phyloP scores from a whole-genome alignment of 805 yeast genomes.

The Saturnispora ahearnii region DNA sequence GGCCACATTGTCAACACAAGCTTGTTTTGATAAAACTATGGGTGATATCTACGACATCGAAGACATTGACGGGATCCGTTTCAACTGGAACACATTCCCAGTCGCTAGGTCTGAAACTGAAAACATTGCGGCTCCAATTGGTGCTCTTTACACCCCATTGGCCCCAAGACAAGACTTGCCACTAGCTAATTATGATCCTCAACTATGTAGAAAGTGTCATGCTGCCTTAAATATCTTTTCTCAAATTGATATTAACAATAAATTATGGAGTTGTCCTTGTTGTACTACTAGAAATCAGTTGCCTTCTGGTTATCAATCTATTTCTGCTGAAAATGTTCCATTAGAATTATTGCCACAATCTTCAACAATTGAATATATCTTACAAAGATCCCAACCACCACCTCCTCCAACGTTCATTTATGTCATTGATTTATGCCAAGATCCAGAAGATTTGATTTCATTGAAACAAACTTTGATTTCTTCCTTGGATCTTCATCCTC shows the following conservation, averaged over 20 bases:
- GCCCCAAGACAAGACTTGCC: conserved; percentile 69
- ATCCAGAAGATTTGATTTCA: conserved; percentile 75
- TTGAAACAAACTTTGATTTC: conserved; percentile 72
- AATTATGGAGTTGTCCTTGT: conserved; percentile 78
- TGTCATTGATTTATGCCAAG: conserved; percentile 85
- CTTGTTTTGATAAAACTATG: conserved; percentile 12
- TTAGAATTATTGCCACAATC: conserved; percentile 61
- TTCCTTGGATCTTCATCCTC: conserved; percentile 73
- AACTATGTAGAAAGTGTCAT: conserved; percentile 74
- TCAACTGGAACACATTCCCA: conserved; percentile 85
- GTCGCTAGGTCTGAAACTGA: conserved; percentile 81
- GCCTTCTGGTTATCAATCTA: conserved; percentile 73
- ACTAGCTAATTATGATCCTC: conserved; percentile 79
- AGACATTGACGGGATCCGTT: conserved; percentile 57
- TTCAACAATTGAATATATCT: conserved; percentile 78
- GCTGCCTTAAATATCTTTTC: conserved; percentile 84
- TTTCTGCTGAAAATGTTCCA: conserved; percentile 71
- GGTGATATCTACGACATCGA: conserved; percentile 51
- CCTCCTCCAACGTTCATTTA: conserved; percentile 87
- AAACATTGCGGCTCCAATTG: conserved; percentile 88
- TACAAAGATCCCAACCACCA: conserved; percentile 44
- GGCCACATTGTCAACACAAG: conserved; percentile 2
- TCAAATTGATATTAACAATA: conserved; percentile 64
- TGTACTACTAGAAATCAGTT: conserved; percentile 72
- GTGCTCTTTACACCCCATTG: conserved; percentile 92